Percentiles rank a stretch among this genome's conserved stretches.
These are phyloP conservation scores for Eimeria zaria DNA, from an alignment of 169 alveolate genomes.

Conservation along the genomic window DNA sequence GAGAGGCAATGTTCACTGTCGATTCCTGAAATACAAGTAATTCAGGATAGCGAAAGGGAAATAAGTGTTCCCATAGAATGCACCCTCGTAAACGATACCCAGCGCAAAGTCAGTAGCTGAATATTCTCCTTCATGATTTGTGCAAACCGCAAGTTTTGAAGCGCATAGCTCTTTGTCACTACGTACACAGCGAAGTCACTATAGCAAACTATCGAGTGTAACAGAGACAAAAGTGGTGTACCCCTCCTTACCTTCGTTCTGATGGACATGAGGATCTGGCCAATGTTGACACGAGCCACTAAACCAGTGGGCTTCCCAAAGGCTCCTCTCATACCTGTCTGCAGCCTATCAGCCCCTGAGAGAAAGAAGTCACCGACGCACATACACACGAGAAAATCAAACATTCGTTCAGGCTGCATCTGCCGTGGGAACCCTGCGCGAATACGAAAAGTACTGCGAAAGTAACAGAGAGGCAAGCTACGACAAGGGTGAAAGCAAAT, in stretches of 20 bases:
- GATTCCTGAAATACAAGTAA: constrained; percentile 88
- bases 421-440: not conserved
- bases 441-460: not conserved
- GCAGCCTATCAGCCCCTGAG: constrained; percentile 86
- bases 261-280: constrained; percentile 98
- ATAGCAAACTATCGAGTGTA: not conserved
- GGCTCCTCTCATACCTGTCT: constrained; percentile 99
- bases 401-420: no score
- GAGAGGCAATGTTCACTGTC: constrained; percentile 95
- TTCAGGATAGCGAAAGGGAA: not conserved
- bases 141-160: not conserved
- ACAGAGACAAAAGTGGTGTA: not conserved
- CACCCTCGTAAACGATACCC: not conserved
- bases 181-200: not conserved
- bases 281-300: constrained; percentile 98
- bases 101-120: not conserved
- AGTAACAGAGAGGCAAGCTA: not conserved
- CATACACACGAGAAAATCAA: no score
- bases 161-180: not conserved
- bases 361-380: not conserved
- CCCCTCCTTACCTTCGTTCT: constrained; percentile 92
- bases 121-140: not conserved
- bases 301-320: constrained; percentile 99
- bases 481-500: not conserved
- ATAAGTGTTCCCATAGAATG: not conserved